Conservation (phyloP, 2,329 filamentous ascomycete species). For the Aureobasidium vineae region DNA sequence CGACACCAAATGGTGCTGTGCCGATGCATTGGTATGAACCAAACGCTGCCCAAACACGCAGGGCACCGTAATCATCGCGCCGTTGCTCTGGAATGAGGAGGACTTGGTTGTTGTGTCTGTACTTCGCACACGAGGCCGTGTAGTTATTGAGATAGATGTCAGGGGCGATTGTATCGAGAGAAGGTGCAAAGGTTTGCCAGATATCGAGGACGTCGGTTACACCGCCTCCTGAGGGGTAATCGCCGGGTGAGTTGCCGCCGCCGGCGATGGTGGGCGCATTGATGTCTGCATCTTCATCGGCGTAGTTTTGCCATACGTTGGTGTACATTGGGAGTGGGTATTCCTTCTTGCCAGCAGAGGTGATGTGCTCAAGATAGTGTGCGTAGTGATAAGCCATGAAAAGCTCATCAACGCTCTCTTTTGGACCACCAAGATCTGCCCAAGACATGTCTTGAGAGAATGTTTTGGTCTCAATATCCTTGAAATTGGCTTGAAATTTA, state of each 20-base stretch:
- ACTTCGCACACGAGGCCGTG: slow-evolving; percentile 45
- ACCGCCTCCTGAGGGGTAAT: slow-evolving; percentile 51
- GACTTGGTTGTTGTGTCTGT: slow-evolving; percentile 46
- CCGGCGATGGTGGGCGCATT: slow-evolving; percentile 43
- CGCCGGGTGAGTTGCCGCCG: slow-evolving; percentile 46
- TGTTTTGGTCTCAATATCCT: too few species aligned
- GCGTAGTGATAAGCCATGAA: slow-evolving; percentile 52
- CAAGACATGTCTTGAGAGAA: slow-evolving; percentile 36
- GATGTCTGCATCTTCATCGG: slow-evolving; percentile 37
- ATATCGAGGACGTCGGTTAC: slow-evolving; percentile 47
- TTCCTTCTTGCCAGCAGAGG: slow-evolving; percentile 43
- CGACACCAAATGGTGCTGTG: slow-evolving; percentile 45
- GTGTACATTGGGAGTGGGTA: slow-evolving; percentile 48
- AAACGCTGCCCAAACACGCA: slow-evolving; percentile 46
- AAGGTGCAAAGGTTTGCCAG: slow-evolving; percentile 45
- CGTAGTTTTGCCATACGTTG: slow-evolving; percentile 51
- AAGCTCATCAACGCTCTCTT: slow-evolving; percentile 42
- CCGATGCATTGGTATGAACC: slow-evolving; percentile 45
- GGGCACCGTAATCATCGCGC: slow-evolving; percentile 48
- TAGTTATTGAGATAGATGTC: slow-evolving; percentile 54
- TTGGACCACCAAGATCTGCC: slow-evolving; percentile 43
- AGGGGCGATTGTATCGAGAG: slow-evolving; percentile 50
- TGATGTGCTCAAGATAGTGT: slow-evolving; percentile 44
- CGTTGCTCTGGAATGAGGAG: slow-evolving; percentile 56
- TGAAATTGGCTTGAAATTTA: too few species aligned